phyloP scores from a whole-genome alignment of 352 stramenopile species.

The Phytopythium ostracodes region DNA sequence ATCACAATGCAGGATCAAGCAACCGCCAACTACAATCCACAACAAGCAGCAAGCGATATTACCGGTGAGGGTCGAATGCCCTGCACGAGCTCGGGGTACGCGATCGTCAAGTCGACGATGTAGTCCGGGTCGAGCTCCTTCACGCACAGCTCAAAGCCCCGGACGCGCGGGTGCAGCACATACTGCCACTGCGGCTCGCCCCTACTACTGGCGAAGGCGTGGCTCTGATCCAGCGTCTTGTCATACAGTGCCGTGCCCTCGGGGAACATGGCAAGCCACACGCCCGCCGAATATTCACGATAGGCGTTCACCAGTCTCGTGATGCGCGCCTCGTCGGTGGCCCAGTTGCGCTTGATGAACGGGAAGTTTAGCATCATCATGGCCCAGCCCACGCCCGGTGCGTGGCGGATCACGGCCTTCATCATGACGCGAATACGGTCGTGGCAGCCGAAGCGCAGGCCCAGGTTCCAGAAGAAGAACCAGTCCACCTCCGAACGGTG shows the following conservation, averaged over 20 bases:
- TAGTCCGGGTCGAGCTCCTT: slow-evolving; percentile 61
- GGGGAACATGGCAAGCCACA: slow-evolving; percentile 77
- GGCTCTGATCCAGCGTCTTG: slow-evolving; percentile 56
- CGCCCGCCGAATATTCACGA: slow-evolving; percentile 33
- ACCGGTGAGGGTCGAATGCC: slow-evolving; percentile 69
- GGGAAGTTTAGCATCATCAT: slow-evolving; percentile 69
- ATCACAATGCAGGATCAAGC: background rate
- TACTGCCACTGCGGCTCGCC: slow-evolving; percentile 53
- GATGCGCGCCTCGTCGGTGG: slow-evolving; percentile 53
- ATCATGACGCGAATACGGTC: slow-evolving; percentile 78
- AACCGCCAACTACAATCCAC: background rate
- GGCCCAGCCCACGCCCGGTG: slow-evolving; percentile 61
- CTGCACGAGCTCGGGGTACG: slow-evolving; percentile 66
- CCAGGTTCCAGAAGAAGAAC: slow-evolving; percentile 80
- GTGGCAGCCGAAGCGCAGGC: slow-evolving; percentile 57
- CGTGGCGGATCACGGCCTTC: slow-evolving; percentile 60
- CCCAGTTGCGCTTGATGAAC: slow-evolving; percentile 71
- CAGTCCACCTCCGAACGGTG: slow-evolving; percentile 81
- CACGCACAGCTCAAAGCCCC: slow-evolving; percentile 66
- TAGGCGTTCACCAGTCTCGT: slow-evolving; percentile 47
- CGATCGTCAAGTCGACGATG: slow-evolving; percentile 73
- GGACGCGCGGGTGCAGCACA: slow-evolving; percentile 59
- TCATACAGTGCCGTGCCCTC: slow-evolving; percentile 73
- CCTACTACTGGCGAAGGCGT: slow-evolving; percentile 48
- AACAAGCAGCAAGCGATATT: background rate